Base-by-base conservation (phyloP, 2,329 filamentous ascomycete species). In the Neonectria magnoliae region DNA sequence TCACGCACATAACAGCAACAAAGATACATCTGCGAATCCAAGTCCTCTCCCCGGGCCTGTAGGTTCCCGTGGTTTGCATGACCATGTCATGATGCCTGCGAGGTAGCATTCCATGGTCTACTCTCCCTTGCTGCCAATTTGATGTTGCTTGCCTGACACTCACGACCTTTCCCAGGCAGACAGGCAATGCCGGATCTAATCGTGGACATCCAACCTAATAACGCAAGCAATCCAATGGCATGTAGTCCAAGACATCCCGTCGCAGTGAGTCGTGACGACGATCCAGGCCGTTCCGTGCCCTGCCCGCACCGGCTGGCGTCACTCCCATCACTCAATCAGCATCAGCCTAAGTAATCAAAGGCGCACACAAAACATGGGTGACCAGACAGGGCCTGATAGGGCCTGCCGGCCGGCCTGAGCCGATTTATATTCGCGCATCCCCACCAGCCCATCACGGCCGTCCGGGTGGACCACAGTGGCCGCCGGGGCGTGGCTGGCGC, bases 361-460 rank as follows among this genome's bases (percentile, higher is more conserved):
- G 44, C 56, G 51, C 63, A 57, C 62, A 62, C 56, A 67, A 57
- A 58, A 59, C 55, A 57, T 52, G 60, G 55, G 20, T 57, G 31
- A 54, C 41, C 45, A 41, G 60, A 54, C 55, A 63, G 47, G 64
- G 52, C 60, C 60, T 56, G 60, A 60, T 41, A 63, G 47, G 64
- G 53, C 63, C 57, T 60, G 54, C 53, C 57, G 33, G 64, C 62
- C 48, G 57, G 60, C 57, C 62, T 68, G 61, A 73, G 71, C 73
- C 75, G 73, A 75, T 67, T 73, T 73, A 77, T 77, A 77, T 78
- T 78, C 76, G 76, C 75, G 76, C 76, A 77, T 71, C 74, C 69
- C 76, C 76, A 77, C 76, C 69, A 56, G 38, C 57, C 66, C 62
- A 67, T 73, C 62, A 73, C 60, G 65, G 70, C 62, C 51, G 44